Base-by-base conservation (phyloP, 305 asterid species). In the Fraxinus paxiana region DNA sequence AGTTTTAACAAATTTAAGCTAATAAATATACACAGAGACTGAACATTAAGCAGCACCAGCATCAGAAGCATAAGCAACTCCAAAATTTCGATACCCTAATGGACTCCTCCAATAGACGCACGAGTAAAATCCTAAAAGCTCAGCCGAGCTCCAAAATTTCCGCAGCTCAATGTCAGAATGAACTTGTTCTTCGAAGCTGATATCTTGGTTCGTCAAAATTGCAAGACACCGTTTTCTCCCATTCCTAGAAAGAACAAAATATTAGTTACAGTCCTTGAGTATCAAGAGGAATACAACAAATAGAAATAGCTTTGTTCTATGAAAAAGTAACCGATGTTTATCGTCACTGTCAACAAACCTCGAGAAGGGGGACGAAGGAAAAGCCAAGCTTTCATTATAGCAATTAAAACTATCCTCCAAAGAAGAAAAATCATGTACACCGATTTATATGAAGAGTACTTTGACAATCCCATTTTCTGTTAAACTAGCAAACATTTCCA, bases 111-210 rank as follows among this genome's bases (percentile, higher is more conserved):
- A 13, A 35, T 67, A 28, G 73, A 67, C 10, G 9, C 26, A 22
- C 34, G n/a, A 63, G 33, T 22, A 22, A 63, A 41, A 13, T 17
- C 41, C 77, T 28, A 48, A 51, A 51, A 61, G 76, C 73, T 48
- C 34, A 1, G 33, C 28, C 41, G 79, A 81, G 84, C 88, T 81
- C 73, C 85, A 85, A 76, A 65, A 77, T 69, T 73, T 72, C 80
- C 38, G 5, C 24, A 43, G 41, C 20, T 30, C 31, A 22, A 54
- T 70, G 9, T 92, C 85, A 92, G 84, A 91, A 79, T 0, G 97
- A 91, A 79, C 85, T 89, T 2, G 96, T 92, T 89, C 98, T 85
- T 74, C 96, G 89, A 17, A 92, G 91, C 88, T 93, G 98, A 81
- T 87, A 92, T 87, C 91, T 90, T 77, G 91, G 85, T 85, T 90